These are phyloP conservation scores for Daldinia bambusicola DNA, from an alignment of 495 filamentous ascomycete species.

Conservation along the genomic window DNA sequence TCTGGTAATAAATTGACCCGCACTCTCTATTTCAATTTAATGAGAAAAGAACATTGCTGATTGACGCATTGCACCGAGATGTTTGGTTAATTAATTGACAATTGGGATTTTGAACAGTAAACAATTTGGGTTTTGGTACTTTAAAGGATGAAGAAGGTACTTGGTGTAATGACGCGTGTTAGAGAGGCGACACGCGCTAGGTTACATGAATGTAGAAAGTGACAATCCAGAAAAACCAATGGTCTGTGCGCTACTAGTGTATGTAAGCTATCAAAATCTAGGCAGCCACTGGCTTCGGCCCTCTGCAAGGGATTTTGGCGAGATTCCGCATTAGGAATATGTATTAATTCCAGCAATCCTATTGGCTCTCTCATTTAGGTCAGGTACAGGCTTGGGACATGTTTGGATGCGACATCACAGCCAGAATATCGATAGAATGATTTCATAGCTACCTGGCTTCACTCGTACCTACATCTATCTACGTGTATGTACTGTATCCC, in stretches of 20 bases:
- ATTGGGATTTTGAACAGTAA: background rate
- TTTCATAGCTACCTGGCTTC: conserved; percentile 1
- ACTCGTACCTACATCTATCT: background rate
- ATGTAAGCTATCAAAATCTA: background rate
- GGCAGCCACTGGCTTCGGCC: background rate
- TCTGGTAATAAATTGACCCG: conserved; percentile 22
- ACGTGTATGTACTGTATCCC: background rate
- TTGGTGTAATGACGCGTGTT: conserved; percentile 16
- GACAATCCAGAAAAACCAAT: no score
- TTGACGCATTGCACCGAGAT: background rate
- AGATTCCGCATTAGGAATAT: background rate
- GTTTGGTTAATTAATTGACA: background rate
- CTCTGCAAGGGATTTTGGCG: background rate
- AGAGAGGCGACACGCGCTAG: conserved; percentile 14
- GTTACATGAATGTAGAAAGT: conserved; percentile 6
- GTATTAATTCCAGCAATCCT: background rate
- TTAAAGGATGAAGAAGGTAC: background rate
- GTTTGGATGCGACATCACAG: background rate
- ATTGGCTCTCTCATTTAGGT: background rate
- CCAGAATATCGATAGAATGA: background rate
- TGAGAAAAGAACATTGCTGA: background rate
- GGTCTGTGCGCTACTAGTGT: background rate
- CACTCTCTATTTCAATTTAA: background rate
- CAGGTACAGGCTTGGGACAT: background rate
- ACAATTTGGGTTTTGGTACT: background rate